Base-by-base conservation (phyloP, 2,329 filamentous ascomycete genomes). In the Microascus cirrosus region DNA sequence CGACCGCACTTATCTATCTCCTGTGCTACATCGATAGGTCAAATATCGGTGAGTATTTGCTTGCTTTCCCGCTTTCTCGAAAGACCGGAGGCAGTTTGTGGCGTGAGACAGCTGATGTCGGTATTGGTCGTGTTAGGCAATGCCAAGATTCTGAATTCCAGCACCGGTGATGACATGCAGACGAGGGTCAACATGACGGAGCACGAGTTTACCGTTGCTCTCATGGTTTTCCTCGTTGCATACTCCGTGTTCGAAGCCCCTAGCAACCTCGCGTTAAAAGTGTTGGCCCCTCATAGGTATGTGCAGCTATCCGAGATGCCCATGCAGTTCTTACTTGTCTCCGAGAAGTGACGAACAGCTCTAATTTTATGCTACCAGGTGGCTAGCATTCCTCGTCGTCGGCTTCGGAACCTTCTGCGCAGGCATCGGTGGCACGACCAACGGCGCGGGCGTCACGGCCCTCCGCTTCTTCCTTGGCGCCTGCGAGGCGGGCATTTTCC, bases 1-100 rank as follows among this genome's bases (percentile, higher is more conserved):
- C 80, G 0, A 80, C 84, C 0, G 70, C 80, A 0, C 58, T 84
- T 2, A 70, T 85, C 15, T 85, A 85, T 62, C 71, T 85, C 0
- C 83, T 85, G 64, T 84, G 81, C 67, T 85, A 84, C 67, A 83
- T 85, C 59, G 82, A 85, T 64, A 73, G 82, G 22, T 79, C 82
- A 7, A 85, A 85, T 63, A 83, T 85, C n/a, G 39, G 39, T 45
- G 39, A 45, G 39, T 45, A 5, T 11, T 18, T 18, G 10, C n/a
- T n/a, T n/a, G n/a, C n/a, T n/a, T n/a, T n/a, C n/a, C n/a, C n/a
- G n/a, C n/a, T 45, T 10, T 8, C 39, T 10, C 39, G n/a, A 18
- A 45, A 18, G 7, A 10, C 18, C 5, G 5, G 39, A 45, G 12
- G 7, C 39, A 10, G 18, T 45, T 45, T 45, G 15, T 18, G 12